Percentiles rank a stretch among this genome's conserved stretches.
These are phyloP conservation scores for Aspergillus transmontanensis DNA, from an alignment of 2,329 filamentous ascomycete genomes.

Conservation along the genomic window DNA sequence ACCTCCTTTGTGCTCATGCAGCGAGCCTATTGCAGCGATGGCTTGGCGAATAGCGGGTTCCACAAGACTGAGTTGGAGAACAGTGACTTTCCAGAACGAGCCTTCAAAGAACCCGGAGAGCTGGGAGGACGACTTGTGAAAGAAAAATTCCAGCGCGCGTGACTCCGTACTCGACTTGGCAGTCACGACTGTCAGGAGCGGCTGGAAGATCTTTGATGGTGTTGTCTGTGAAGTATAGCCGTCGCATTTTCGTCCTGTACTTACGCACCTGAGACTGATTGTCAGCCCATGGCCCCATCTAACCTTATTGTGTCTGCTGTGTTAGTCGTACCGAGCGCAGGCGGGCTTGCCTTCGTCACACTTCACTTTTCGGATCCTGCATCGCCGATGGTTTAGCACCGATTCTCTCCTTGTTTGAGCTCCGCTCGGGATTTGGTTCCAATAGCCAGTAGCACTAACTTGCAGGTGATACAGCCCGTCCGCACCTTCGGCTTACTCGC, in stretches of 20 bases:
- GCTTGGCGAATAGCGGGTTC: slow-evolving; percentile 65
- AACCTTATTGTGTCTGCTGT: slow-evolving; percentile 12
- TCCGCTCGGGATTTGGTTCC: neutral
- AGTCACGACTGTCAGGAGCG: slow-evolving; percentile 8
- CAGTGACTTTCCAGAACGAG: slow-evolving; percentile 65
- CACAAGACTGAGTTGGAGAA: slow-evolving; percentile 65
- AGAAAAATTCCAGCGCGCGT: slow-evolving; percentile 42
- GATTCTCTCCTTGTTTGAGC: neutral
- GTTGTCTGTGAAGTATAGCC: slow-evolving; percentile 13
- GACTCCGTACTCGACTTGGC: slow-evolving; percentile 9
- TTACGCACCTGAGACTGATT: slow-evolving; percentile 9
- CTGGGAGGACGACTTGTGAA: slow-evolving; percentile 62
- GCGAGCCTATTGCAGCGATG: slow-evolving; percentile 65
- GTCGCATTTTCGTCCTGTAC: slow-evolving; percentile 16
- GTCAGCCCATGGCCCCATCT: neutral
- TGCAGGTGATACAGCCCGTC: slow-evolving; percentile 68
- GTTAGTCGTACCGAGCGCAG: slow-evolving; percentile 59
- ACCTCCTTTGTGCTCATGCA: slow-evolving; percentile 60
- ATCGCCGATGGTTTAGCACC: slow-evolving; percentile 4
- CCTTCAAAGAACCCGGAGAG: slow-evolving; percentile 69
- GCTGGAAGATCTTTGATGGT: neutral
- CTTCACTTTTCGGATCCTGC: slow-evolving; percentile 56
- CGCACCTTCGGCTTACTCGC: slow-evolving; percentile 11
- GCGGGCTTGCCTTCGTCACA: slow-evolving; percentile 65
- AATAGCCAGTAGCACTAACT: slow-evolving; percentile 55